Percentiles rank a stretch among this genome's conserved stretches.
Conservation (phyloP, 78 protist genomes). For the Bigelowiella natans region DNA sequence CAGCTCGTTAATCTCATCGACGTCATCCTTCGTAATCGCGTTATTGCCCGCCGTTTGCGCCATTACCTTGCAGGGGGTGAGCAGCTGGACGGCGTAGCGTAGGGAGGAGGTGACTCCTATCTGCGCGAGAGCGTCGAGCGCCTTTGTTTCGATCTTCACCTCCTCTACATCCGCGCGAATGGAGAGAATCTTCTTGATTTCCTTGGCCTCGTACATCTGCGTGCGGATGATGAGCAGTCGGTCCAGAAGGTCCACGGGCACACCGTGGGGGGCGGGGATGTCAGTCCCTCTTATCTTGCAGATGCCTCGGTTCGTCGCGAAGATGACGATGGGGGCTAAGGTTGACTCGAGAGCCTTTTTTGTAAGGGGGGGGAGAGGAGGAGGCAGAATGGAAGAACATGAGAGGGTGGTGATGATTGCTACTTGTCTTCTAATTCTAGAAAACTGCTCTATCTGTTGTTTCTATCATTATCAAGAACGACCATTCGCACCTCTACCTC, state of each 20-base stretch:
- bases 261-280: conserved; percentile 90
- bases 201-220: conserved; percentile 67
- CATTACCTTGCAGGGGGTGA: conserved; percentile 79
- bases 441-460: no score
- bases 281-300: conserved; percentile 78
- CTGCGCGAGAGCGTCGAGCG: background rate
- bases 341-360: conserved; percentile 88
- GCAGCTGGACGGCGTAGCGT: conserved; percentile 81
- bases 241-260: conserved; percentile 80
- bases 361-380: no score
- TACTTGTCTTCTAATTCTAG: no score
- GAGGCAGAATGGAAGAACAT: no score
- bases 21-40: conserved; percentile 38
- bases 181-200: conserved; percentile 36
- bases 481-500: no score
- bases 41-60: conserved; percentile 62
- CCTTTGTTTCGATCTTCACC: background rate
- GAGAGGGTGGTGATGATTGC: no score
- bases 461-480: no score
- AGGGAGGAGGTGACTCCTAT: background rate
- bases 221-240: conserved; percentile 92
- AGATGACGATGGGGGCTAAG: conserved; percentile 96
- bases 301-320: conserved; percentile 98
- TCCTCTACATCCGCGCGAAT: conserved; percentile 23
- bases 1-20: conserved; percentile 68